Conservation (phyloP, 2,329 filamentous ascomycete genomes). For the Sphaerostilbella broomeana region DNA sequence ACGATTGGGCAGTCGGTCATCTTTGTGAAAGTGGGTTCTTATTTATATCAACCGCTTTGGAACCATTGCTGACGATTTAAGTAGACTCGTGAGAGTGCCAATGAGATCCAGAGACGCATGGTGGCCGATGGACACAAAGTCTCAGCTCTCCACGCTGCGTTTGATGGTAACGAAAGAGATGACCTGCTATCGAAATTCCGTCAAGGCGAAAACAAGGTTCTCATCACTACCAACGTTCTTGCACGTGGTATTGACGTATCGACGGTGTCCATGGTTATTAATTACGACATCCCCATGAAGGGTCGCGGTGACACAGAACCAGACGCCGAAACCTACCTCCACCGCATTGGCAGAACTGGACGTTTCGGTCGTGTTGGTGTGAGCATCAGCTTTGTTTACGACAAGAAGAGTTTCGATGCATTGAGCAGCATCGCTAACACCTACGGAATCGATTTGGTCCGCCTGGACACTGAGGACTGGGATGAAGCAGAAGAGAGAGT, state of each 20-base stretch:
- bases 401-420: constrained; percentile 72
- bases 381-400: constrained; percentile 89
- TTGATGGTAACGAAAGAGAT: constrained; percentile 80
- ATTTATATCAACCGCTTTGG: not conserved
- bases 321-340: constrained; percentile 92
- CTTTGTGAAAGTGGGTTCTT: constrained; percentile 69
- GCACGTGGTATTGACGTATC: constrained; percentile 90
- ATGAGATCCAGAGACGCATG: constrained; percentile 81
- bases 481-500: constrained; percentile 79
- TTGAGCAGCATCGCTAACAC: constrained; percentile 72
- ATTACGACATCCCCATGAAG: constrained; percentile 82
- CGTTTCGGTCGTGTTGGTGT: constrained; percentile 96
- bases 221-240: constrained; percentile 96
- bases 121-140: constrained; percentile 84
- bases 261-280: constrained; percentile 95
- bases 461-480: constrained; percentile 82
- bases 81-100: constrained; percentile 78
- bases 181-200: constrained; percentile 81
- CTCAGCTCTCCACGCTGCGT: constrained; percentile 79
- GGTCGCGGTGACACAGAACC: constrained; percentile 72
- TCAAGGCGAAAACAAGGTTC: constrained; percentile 79
- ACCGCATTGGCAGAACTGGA: constrained; percentile 94
- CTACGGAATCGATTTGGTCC: constrained; percentile 75
- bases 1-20: constrained; percentile 97
- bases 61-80: constrained; percentile 15